phyloP scores from a whole-genome alignment of 2,329 filamentous ascomycete species.

The Colletotrichum higginsianum region DNA sequence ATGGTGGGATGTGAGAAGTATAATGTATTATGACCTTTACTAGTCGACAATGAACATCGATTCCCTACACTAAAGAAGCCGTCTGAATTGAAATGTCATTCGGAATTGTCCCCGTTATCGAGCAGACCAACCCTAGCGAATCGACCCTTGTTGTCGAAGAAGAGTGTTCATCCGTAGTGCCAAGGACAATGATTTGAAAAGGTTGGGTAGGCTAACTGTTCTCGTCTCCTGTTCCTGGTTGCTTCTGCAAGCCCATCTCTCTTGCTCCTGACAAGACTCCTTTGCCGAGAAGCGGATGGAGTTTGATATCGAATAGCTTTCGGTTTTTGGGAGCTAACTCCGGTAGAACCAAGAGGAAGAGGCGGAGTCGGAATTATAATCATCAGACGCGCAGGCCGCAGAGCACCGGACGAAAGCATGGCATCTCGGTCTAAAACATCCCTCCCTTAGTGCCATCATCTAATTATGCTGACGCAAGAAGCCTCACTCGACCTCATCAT shows the following conservation, averaged over 20 bases:
- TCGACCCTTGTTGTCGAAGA: neutral
- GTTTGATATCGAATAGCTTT: neutral
- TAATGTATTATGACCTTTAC: conserved; percentile 37
- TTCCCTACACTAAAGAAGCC: neutral
- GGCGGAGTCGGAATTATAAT: conserved; percentile 12
- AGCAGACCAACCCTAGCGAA: neutral
- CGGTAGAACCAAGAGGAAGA: conserved; percentile 3
- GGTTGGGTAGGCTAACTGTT: conserved; percentile 15
- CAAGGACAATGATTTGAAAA: conserved; percentile 1
- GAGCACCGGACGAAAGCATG: neutral
- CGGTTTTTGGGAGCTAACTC: neutral
- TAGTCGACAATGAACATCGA: conserved; percentile 23
- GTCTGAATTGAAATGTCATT: neutral
- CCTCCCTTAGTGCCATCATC: no score
- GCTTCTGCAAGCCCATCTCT: conserved; percentile 9
- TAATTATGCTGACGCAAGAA: neutral
- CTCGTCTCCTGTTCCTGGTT: conserved; percentile 12
- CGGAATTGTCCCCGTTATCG: neutral
- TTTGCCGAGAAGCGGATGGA: neutral
- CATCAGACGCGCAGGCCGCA: conserved; percentile 3
- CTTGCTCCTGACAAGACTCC: neutral
- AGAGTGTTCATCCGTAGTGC: conserved; percentile 25
- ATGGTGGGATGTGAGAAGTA: conserved; percentile 47
- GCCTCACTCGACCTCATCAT: neutral
- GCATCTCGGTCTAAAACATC: neutral